Evolutionary conservation across 306 rosid species (phyloP).

Genomic region (Medicago ruthenica): DNA sequence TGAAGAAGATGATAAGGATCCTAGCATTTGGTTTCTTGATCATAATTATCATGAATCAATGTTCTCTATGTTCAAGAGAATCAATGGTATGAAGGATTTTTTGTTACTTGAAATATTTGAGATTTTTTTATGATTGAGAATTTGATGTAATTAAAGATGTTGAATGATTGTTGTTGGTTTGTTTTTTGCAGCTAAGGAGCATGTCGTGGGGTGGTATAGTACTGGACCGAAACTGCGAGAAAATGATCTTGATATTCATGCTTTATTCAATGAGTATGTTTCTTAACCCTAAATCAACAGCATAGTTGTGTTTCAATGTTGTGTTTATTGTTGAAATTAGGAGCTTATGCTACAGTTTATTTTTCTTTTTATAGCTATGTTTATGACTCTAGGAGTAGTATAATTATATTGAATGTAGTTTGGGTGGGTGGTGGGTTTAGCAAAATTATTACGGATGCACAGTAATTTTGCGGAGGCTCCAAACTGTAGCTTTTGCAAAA

Average conservation of each 20-base stretch:
- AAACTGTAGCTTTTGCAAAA: too few relatives aligned
- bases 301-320: neutral
- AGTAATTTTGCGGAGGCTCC: too few relatives aligned
- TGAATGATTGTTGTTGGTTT: neutral
- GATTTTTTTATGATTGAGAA: neutral
- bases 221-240: conserved; percentile 89
- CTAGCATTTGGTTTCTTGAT: conserved; percentile 90
- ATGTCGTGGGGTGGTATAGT: conserved; percentile 94
- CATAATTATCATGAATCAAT: conserved; percentile 90
- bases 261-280: conserved; percentile 75
- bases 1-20: conserved; percentile 91
- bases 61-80: conserved; percentile 97
- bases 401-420: neutral
- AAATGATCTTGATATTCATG: conserved; percentile 87
- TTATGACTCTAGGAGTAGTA: neutral
- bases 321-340: neutral
- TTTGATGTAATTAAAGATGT: conserved; percentile 1
- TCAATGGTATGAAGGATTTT: conserved; percentile 61
- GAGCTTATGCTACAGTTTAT: neutral
- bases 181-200: conserved; percentile 77
- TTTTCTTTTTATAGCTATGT: neutral
- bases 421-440: too few relatives aligned
- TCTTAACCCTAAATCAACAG: conserved; percentile 35
- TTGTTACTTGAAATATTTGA: neutral
- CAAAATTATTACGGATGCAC: too few relatives aligned